These are phyloP conservation scores for Oenanthe sinensis DNA, from an alignment of 129 eudicot species.

Conservation along the genomic window DNA sequence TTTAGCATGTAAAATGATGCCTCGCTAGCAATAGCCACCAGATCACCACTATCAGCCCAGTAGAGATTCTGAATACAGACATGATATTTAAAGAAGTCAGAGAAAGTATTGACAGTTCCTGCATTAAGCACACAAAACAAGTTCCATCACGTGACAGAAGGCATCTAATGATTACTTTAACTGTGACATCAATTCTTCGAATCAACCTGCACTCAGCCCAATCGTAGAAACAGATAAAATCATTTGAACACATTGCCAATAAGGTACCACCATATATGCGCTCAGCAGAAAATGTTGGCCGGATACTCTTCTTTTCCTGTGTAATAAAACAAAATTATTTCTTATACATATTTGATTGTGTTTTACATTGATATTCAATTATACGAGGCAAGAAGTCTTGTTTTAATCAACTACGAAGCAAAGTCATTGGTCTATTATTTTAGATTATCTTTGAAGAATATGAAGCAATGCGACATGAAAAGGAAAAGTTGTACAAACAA, in stretches of 20 bases:
- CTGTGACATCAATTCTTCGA: conserved; percentile 82
- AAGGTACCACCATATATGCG: conserved; percentile 76
- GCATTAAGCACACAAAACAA: conserved; percentile 3
- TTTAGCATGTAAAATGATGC: conserved; percentile 78
- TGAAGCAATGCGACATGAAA: neutral
- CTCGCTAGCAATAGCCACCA: conserved; percentile 91
- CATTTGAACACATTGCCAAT: conserved; percentile 90
- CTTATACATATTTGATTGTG: neutral
- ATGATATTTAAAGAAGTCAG: neutral
- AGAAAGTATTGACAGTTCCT: neutral
- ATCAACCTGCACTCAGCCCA: conserved; percentile 98
- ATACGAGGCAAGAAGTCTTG: neutral
- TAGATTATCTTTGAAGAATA: neutral
- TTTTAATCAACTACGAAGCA: neutral
- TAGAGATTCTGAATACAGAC: conserved; percentile 60
- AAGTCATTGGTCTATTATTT: neutral
- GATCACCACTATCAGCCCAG: conserved; percentile 99
- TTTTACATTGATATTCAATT: neutral
- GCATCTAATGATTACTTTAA: conserved; percentile 49
- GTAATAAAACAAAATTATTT: neutral
- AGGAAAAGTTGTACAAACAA: neutral
- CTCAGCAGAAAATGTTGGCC: conserved; percentile 98
- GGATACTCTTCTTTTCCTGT: conserved; percentile 90
- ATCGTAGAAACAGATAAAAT: conserved; percentile 93
- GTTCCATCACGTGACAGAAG: neutral